Percentiles rank a stretch among this genome's conserved stretches.
phyloP scores from a whole-genome alignment of 257 asterid species.

The Nicotiana benthamiana region DNA sequence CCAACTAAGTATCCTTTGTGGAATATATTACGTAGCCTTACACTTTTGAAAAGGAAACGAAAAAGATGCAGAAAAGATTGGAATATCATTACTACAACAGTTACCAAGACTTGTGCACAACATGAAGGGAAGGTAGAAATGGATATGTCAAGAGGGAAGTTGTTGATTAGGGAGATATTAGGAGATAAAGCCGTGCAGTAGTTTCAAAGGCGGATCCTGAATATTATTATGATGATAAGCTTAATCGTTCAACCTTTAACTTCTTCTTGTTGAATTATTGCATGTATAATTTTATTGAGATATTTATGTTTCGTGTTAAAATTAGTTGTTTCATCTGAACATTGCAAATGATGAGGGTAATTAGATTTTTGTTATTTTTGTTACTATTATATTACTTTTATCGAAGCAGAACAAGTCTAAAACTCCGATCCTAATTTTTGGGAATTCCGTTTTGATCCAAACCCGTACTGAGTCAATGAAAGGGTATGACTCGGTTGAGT shows the following conservation, averaged over 20 bases:
- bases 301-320: neutral
- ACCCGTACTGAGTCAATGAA: neutral
- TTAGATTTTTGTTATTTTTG: too few species aligned
- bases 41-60: conserved; percentile 21
- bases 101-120: neutral
- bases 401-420: neutral
- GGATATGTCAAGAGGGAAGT: conserved; percentile 22
- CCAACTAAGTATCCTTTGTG: conserved; percentile 18
- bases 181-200: conserved; percentile 34
- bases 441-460: neutral
- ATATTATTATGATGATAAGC: too few species aligned
- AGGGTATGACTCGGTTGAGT: neutral
- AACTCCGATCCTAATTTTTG: neutral
- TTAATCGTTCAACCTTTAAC: neutral
- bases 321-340: too few species aligned
- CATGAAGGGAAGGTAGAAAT: conserved; percentile 8
- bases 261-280: too few species aligned
- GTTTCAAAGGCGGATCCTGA: too few species aligned
- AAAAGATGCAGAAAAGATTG: conserved; percentile 13
- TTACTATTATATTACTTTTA: neutral
- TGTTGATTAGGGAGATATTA: conserved; percentile 54
- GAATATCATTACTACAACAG: neutral
- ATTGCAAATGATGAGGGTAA: too few species aligned
- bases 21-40: conserved; percentile 22
- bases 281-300: neutral